Percentiles rank a stretch among this genome's conserved stretches.
These are phyloP conservation scores for Aspergillus quadrilineatus DNA, from an alignment of 2,329 filamentous ascomycete species.

Conservation along the genomic window DNA sequence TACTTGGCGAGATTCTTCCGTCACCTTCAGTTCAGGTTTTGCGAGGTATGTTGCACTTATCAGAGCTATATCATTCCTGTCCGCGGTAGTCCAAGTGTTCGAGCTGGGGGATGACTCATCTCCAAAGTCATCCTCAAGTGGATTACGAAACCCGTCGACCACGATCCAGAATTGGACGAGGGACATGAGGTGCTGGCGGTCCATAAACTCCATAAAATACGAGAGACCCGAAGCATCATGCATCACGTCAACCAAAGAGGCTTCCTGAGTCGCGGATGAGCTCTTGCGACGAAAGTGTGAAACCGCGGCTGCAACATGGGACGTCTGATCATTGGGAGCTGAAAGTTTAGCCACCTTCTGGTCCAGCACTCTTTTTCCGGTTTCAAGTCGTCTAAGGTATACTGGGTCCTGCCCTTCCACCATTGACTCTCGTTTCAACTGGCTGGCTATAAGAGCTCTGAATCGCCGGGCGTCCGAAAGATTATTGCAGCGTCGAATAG, in stretches of 20 bases:
- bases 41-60: constrained; percentile 88
- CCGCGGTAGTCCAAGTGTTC: constrained; percentile 75
- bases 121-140: constrained; percentile 79
- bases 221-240: constrained; percentile 87
- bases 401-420: constrained; percentile 78
- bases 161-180: constrained; percentile 98
- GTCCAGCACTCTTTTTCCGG: constrained; percentile 83
- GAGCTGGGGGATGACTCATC: constrained; percentile 65
- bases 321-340: constrained; percentile 56
- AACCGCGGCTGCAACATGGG: constrained; percentile 31
- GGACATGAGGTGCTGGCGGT: constrained; percentile 80
- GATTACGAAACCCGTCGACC: constrained; percentile 92
- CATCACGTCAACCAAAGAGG: constrained; percentile 78
- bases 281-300: constrained; percentile 35
- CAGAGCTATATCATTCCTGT: constrained; percentile 82
- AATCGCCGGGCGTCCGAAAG: constrained; percentile 90
- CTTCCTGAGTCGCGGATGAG: constrained; percentile 68
- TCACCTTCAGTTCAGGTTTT: constrained; percentile 75
- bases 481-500: constrained; percentile 83
- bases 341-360: constrained; percentile 83
- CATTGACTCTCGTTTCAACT: constrained; percentile 79
- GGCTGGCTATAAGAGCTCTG: constrained; percentile 86
- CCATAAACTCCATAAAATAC: constrained; percentile 99
- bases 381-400: constrained; percentile 85
- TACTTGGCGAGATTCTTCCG: constrained; percentile 64